Base-by-base conservation (phyloP, 805 yeast genomes). In the Spathaspora arborariae region DNA sequence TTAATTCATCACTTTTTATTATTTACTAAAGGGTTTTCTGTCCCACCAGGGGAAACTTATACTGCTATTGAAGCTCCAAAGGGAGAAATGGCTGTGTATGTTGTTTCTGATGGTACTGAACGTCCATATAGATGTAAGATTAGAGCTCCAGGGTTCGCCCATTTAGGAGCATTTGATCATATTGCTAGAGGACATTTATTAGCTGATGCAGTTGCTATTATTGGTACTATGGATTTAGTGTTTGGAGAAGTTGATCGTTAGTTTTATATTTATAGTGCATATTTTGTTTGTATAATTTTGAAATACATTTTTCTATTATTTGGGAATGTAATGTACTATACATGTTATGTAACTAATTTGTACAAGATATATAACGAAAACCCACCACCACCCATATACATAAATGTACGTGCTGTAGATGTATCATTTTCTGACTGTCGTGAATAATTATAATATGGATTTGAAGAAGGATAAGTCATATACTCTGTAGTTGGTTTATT, bases 121-220 rank as follows among this genome's bases (percentile, higher is more conserved):
- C 80, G 94, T 68, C 96, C 96, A 30, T 88, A 88, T 74, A 82
- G 90, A 72, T 87, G 96, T 75, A 88, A 87, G 75, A 88, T 88
- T 60, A 84, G 96, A 72, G 90, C 95, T n/a, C 96, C 96, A 41
- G 96, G 96, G 39, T 88, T 88, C 64, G 90, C 96, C 34, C 95
- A 88, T 70, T 75, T 88, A 63, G 94, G 84, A 54, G 96, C 94
- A 9, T 86, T 88, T 58, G 96, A 88, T 68, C 90, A 85, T 64
- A 81, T 88, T 55, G 76, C 94, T 27, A 82, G 94, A 67, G 92
- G 94, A 59, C 87, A 87, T 67, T 84, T 84, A 71, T 74, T 88
- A 64, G 94, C 96, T 48, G 96, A 88, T 70, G 92, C 94, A 20
- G 96, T 88, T 47, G 96, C 96, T 45, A 88, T 88, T 62, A 87